These are phyloP conservation scores for Blastomyces emzantsi DNA, from an alignment of 2,329 filamentous ascomycete genomes.

Conservation along the genomic window DNA sequence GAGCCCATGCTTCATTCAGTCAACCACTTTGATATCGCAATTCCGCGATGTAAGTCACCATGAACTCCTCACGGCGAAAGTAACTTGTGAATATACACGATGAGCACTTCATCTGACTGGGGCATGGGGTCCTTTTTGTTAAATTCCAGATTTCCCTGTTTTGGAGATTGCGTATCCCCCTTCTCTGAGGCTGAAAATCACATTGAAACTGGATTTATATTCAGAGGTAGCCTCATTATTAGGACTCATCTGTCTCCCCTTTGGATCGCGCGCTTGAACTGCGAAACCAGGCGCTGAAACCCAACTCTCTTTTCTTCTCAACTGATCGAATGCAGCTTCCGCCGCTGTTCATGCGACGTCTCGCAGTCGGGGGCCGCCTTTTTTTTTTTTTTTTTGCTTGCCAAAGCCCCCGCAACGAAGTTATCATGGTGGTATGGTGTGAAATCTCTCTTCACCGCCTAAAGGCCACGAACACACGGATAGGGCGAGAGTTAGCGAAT, in stretches of 20 bases:
- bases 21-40: too few species aligned
- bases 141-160: too few species aligned
- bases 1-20: too few species aligned
- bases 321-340: neutral
- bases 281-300: neutral
- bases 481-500: neutral
- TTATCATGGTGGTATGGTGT: too few species aligned
- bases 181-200: neutral
- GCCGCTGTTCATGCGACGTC: too few species aligned
- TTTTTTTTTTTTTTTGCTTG: neutral
- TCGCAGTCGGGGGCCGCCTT: too few species aligned
- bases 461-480: neutral
- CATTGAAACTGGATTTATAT: neutral
- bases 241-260: neutral
- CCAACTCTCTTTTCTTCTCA: neutral
- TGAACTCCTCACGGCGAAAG: too few species aligned
- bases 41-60: too few species aligned
- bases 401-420: neutral
- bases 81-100: too few species aligned
- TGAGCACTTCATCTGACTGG: too few species aligned
- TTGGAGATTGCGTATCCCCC: too few species aligned
- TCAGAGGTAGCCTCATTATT: neutral
- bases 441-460: neutral
- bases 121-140: too few species aligned
- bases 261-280: neutral